Base-by-base conservation (phyloP, 495 filamentous ascomycete genomes). In the Neurospora africana region DNA sequence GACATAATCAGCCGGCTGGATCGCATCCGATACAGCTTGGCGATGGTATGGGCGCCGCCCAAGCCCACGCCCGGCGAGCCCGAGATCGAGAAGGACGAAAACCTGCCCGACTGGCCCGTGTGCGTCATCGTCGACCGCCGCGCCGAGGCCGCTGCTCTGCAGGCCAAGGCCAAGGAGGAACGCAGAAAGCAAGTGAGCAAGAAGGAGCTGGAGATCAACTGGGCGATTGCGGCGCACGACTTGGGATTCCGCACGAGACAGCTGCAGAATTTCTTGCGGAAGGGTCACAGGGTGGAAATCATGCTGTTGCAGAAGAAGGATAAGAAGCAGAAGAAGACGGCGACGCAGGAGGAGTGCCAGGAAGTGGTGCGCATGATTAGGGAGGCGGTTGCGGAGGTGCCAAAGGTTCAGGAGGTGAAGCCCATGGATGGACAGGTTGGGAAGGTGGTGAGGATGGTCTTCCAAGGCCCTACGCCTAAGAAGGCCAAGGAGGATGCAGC, bases 181-280 rank as follows among this genome's bases (percentile, higher is more conserved):
- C 78, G 76, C n/a, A 72, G 76, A 41, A 76, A 78, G 72, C 30
- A 58, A 8, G 68, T 74, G 43, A 65, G 67, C 72, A 73, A 78
- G 7, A 96, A 97, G 83, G 88, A 91, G 77, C 77, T 97, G 19
- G 93, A 97, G 82, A 33, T 97, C 73, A 93, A 93, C 80, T 97
- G 93, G 93, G 88, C 90, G 35, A 93, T 95, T 74, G 89, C 88
- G 70, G 74, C 78, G 11, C 83, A 91, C 79, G 92, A 94, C 80
- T 80, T 93, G 33, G 75, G 75, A 4, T 89, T 91, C 77, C 86
- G 87, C 68, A 70, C 91, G 75, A 83, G 84, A 61, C 85, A 88
- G 79, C 74, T 94, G 78, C 80, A 81, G 68, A 81, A 75, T 65
- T 94, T 94, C 73, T 74, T 94, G 74, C 78, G 78, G 9, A 89